Evolutionary conservation across 306 rosid genomes (phyloP), one percentile per base, ranked within the genome.

Genomic region (Sindora glabra): DNA sequence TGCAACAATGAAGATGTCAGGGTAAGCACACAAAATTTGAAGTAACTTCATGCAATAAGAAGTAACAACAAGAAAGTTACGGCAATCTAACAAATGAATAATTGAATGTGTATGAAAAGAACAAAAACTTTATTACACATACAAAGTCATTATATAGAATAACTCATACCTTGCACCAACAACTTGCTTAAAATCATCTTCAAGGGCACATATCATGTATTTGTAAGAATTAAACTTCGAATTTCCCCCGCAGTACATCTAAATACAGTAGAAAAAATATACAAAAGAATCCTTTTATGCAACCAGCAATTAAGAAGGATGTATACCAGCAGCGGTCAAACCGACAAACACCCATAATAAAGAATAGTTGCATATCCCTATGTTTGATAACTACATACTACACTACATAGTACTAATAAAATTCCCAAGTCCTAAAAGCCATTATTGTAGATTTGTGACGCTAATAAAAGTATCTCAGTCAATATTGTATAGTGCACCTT

Each of bases 151-250:
- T 55, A 17, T 50, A 44, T 21, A 5, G 56, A 51, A 66, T 29
- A 27, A 71, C 79, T 79, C 59, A n/a, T n/a, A 70, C 98, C 96
- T 91, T 74, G 88, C 88, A 29, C 96, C 96, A 39, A 91, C 98
- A 37, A 91, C 98, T 74, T 45, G 64, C 77, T 63, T 85, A 67
- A 91, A 88, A 70, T 91, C 98, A 70, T 83, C 96, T 83, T 91
- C 98, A 40, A 91, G 98, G 25, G 96, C 82, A 27, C 96, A 87
- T 21, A 88, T 79, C 98, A 91, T 88, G 79, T 88, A 91, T 48
- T 80, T 80, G 75, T 91, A 89, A 71, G 88, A 91, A 78, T 88
- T 57, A 76, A 91, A 88, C 80, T 88, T 83, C 4, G 65, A 92
- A 62, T 81, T 88, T 60, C 71, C 23, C 60, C 32, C 77, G 77